Base-by-base conservation (phyloP, 1,139 yeast species). In the Scheffersomyces titani region DNA sequence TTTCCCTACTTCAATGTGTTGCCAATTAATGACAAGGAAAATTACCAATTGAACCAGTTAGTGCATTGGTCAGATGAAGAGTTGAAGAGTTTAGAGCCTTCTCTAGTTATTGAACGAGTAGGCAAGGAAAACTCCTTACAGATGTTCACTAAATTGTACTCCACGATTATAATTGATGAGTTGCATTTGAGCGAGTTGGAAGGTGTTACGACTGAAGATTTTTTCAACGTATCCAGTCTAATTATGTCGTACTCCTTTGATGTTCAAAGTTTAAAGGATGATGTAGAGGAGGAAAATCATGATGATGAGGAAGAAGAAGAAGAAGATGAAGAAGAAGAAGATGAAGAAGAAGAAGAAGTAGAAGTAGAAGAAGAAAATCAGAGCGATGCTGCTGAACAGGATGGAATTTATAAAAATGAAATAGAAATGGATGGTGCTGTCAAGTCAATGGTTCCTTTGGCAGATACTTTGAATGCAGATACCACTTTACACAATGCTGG, bases 401-500 rank as follows among this genome's bases (percentile, higher is more conserved):
- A 55, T n/a, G 44, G 48, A 9, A 52, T 47, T 30, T 59, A 53
- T 4, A 54, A 53, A 44, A 21, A 40, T 20, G 49, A 63, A 50
- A 64, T 63, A 50, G 64, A 60, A 24, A 72, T 69, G 6, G 87
- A 82, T 54, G 77, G 78, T 2, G 82, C 80, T 55, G 76, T 83
- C 61, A 93, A 94, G 68, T 89, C 97, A 0, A 89, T 94, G 97
- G 92, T 92, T 6, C 97, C 98, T 0, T 75, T 92, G 54, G 98
- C 98, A 0, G 98, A 94, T 67, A 87, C 91, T 30, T 75, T 94
- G 58, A 94, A 94, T 66, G 93, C 98, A 0, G 94, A 92, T 66
- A 89, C 97, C 0, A 80, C 81, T 19, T 76, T 82, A n/a, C 87
- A 86, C 66, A 93, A 94, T 70, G 97, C 97, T 5, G 83, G 86